A percentile compares a stretch with the other conserved stretches of the same genome.
Evolutionary conservation across 1,284 basidiomycete genomes (phyloP).

Genomic region (Tilletia caries): DNA sequence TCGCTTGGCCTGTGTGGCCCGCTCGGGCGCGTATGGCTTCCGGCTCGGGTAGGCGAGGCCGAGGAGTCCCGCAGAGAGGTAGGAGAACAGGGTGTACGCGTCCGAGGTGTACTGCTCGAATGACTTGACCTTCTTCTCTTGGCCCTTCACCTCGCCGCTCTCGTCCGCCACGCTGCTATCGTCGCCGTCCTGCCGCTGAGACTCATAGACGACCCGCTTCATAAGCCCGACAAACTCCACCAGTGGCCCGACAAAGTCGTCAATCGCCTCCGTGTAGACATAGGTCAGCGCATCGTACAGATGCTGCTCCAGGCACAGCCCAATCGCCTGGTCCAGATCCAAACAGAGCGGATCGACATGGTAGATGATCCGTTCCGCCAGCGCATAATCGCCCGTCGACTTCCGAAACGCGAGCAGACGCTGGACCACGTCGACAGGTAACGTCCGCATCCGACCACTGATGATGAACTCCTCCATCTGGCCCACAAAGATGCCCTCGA

Average conservation of each 20-base stretch:
- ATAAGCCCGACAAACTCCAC: slow-evolving; percentile 78
- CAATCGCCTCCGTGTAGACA: slow-evolving; percentile 81
- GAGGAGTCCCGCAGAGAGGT: slow-evolving; percentile 78
- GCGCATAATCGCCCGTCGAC: slow-evolving; percentile 67
- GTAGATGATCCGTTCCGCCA: slow-evolving; percentile 87
- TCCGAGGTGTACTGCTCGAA: slow-evolving; percentile 56
- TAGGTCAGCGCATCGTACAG: slow-evolving; percentile 94
- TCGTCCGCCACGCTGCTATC: not conserved
- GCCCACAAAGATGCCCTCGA: slow-evolving; percentile 78
- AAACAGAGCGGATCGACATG: slow-evolving; percentile 86
- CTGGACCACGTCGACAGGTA: slow-evolving; percentile 82
- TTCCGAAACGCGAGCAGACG: slow-evolving; percentile 76
- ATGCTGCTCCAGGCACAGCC: slow-evolving; percentile 73
- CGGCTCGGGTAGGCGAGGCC: slow-evolving; percentile 84
- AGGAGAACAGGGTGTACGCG: slow-evolving; percentile 89
- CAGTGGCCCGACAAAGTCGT: slow-evolving; percentile 83
- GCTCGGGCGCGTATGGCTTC: slow-evolving; percentile 64
- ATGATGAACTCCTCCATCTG: slow-evolving; percentile 83
- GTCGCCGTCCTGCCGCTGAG: not conserved
- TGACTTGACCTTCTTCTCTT: not conserved
- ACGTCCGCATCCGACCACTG: slow-evolving; percentile 66
- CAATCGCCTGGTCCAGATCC: slow-evolving; percentile 89
- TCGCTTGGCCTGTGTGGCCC: slow-evolving; percentile 59
- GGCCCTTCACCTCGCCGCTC: slow-evolving; percentile 15
- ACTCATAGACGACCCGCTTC: slow-evolving; percentile 60